Conservation (phyloP, 2,329 filamentous ascomycete species). For the Grosmannia huntii region DNA sequence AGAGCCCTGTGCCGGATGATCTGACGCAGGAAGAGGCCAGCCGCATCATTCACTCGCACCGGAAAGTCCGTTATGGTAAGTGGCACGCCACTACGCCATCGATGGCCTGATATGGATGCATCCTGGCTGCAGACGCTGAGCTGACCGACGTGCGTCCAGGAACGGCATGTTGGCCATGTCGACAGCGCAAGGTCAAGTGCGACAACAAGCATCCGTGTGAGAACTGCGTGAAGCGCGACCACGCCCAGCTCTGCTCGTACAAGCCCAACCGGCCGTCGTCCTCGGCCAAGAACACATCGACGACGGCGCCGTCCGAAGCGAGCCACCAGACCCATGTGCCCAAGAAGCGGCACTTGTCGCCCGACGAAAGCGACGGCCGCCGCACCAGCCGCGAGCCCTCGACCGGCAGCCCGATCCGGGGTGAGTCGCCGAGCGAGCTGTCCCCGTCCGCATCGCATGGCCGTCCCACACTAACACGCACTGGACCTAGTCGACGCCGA, state of each 20-base stretch:
- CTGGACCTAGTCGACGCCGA: constrained; percentile 36
- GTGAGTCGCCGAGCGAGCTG: background rate
- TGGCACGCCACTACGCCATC: too few relatives aligned
- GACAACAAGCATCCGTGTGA: constrained; percentile 57
- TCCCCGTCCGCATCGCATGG: background rate
- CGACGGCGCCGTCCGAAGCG: constrained; percentile 14
- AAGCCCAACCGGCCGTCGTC: constrained; percentile 43
- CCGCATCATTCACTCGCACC: constrained; percentile 56
- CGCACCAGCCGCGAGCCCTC: constrained; percentile 5
- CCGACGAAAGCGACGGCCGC: constrained; percentile 25
- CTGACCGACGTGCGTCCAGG: constrained; percentile 22
- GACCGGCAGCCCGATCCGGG: constrained; percentile 8
- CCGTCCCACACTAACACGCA: background rate
- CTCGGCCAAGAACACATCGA: constrained; percentile 20
- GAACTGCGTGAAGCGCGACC: constrained; percentile 54
- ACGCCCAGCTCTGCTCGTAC: constrained; percentile 52
- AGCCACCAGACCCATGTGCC: constrained; percentile 12
- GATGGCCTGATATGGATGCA: background rate
- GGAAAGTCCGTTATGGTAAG: constrained; percentile 57
- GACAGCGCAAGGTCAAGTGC: constrained; percentile 56
- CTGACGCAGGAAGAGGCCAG: constrained; percentile 53
- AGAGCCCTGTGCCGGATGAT: constrained; percentile 37
- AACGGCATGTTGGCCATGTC: constrained; percentile 54
- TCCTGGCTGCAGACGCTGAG: background rate
- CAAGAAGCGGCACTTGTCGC: constrained; percentile 31